These are phyloP conservation scores for Bidens hawaiensis DNA, from an alignment of 140 eudicot genomes.

Conservation along the genomic window DNA sequence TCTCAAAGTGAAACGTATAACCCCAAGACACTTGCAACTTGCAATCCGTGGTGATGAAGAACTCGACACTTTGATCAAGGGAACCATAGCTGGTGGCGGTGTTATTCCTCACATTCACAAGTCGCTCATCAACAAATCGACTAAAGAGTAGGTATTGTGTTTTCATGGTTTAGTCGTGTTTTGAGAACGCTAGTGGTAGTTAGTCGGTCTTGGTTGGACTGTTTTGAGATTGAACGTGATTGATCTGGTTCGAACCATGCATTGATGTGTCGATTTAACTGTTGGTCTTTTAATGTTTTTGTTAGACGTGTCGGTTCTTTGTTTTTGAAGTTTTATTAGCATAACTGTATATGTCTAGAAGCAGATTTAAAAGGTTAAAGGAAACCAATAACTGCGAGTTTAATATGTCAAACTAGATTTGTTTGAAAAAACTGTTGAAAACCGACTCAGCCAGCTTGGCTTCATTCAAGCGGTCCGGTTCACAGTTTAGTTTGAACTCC, in stretches of 20 bases:
- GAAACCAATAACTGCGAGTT: background rate
- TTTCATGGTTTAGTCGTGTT: background rate
- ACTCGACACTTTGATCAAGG: slow-evolving; percentile 10
- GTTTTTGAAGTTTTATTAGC: background rate
- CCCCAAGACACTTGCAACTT: slow-evolving; percentile 39
- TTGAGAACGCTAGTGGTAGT: background rate
- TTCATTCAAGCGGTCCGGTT: too few relatives aligned
- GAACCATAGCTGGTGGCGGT: slow-evolving; percentile 26
- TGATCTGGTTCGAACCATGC: background rate
- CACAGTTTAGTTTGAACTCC: too few relatives aligned
- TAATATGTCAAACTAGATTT: too few relatives aligned
- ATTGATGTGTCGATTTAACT: background rate
- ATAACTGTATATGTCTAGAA: background rate
- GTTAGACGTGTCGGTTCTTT: background rate
- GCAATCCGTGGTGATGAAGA: slow-evolving; percentile 19
- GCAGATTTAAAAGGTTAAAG: background rate
- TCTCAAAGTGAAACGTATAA: slow-evolving; percentile 39
- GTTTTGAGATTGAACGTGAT: background rate
- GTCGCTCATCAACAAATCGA: slow-evolving; percentile 41
- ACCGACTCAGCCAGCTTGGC: too few relatives aligned
- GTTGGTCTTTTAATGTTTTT: background rate
- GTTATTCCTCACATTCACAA: slow-evolving; percentile 44
- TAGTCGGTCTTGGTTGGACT: slow-evolving; percentile 1
- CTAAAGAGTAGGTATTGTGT: slow-evolving; percentile 27
- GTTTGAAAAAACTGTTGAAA: too few relatives aligned